phyloP scores from a whole-genome alignment of 164 flowering plant genomes.

The Berberis vulgaris region DNA sequence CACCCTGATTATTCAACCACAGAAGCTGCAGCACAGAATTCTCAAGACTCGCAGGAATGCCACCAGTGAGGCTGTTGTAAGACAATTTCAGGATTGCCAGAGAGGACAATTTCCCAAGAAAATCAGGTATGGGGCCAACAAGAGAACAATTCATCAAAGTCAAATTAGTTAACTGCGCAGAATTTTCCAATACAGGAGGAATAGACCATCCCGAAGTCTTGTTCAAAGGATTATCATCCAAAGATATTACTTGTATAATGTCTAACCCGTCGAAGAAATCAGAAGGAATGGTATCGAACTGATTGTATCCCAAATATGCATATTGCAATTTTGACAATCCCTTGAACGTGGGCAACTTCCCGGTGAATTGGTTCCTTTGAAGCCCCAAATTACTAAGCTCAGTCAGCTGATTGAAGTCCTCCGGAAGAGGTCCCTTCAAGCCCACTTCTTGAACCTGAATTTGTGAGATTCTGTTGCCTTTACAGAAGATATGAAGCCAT shows the following conservation, averaged over 20 bases:
- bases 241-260: constrained; percentile 42
- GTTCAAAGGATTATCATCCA: constrained; percentile 65
- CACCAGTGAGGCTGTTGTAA: constrained; percentile 40
- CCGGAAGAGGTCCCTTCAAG: constrained; percentile 59
- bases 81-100: constrained; percentile 40
- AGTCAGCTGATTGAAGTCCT: constrained; percentile 49
- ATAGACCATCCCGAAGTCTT: constrained; percentile 54
- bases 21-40: constrained; percentile 41
- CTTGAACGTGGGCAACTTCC: constrained; percentile 57
- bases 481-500: constrained; percentile 68
- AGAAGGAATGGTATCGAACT: constrained; percentile 57
- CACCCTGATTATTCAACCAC: constrained; percentile 63
- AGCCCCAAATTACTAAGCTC: constrained; percentile 56
- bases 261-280: constrained; percentile 62
- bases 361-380: constrained; percentile 54
- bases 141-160: constrained; percentile 37
- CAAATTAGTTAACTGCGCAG: constrained; percentile 47
- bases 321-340: constrained; percentile 50
- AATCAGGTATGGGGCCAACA: constrained; percentile 57
- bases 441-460: constrained; percentile 60
- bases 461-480: constrained; percentile 48
- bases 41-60: constrained; percentile 48
- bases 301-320: constrained; percentile 60
- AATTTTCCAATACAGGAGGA: constrained; percentile 36
- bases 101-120: constrained; percentile 44